Conservation (phyloP, 257 asterid genomes). For the Misopates orontium region DNA sequence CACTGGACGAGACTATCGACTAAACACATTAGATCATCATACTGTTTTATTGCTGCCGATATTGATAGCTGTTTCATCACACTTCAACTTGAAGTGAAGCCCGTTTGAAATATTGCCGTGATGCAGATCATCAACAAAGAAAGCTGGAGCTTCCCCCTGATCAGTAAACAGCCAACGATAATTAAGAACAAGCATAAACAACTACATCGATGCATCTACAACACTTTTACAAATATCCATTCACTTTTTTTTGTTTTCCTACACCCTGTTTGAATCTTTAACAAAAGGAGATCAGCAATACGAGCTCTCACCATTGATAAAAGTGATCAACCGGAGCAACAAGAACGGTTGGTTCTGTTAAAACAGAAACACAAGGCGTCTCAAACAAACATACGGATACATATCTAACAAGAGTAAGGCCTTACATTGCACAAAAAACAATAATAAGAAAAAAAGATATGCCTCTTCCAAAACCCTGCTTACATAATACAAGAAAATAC, state of each 20-base stretch:
- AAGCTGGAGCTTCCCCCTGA: conserved; percentile 95
- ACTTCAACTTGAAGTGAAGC: conserved; percentile 45
- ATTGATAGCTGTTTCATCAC: conserved; percentile 43
- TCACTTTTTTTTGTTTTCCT: conserved; percentile 4
- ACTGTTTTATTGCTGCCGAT: conserved; percentile 61
- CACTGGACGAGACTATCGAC: conserved; percentile 24
- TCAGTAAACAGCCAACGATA: conserved; percentile 17
- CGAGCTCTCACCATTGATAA: conserved; percentile 75
- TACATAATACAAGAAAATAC: too few species aligned
- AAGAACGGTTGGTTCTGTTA: conserved; percentile 53
- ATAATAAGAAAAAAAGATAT: too few species aligned
- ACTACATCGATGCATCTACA: neutral
- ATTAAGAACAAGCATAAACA: neutral
- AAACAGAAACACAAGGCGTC: conserved; percentile 18
- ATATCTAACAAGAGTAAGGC: conserved; percentile 23
- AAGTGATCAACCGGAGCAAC: conserved; percentile 38
- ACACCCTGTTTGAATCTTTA: neutral
- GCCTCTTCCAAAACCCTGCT: too few species aligned
- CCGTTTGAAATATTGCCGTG: conserved; percentile 39
- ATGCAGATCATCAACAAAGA: conserved; percentile 56
- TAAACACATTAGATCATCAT: conserved; percentile 33
- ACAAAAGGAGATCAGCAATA: conserved; percentile 23
- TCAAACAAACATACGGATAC: conserved; percentile 22
- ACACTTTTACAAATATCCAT: neutral
- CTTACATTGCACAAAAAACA: conserved; percentile 18